Percentiles rank a stretch among this genome's conserved stretches.
phyloP scores from a whole-genome alignment of 352 stramenopile species.

The Globisporangium canariense region DNA sequence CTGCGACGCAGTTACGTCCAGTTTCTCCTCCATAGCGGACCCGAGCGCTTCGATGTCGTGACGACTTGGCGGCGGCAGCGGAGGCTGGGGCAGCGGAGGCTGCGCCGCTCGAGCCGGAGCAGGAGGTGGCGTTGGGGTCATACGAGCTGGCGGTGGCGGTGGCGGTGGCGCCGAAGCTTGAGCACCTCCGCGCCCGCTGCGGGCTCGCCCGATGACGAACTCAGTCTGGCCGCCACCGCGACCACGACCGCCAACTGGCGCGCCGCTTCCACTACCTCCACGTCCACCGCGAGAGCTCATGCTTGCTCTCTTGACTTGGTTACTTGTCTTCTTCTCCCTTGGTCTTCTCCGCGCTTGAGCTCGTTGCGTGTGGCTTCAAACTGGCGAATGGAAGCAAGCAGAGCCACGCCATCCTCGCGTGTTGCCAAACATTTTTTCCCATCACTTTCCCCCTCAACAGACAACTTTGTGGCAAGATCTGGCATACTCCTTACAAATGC shows the following conservation, averaged over 20 bases:
- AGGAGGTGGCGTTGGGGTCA: not conserved
- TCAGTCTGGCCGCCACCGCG: slow-evolving; percentile 1
- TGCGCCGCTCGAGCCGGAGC: not conserved
- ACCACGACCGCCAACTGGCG: slow-evolving; percentile 9
- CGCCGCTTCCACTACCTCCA: slow-evolving; percentile 21
- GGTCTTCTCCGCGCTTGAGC: slow-evolving; percentile 1
- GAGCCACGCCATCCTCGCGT: not conserved
- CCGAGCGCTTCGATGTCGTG: slow-evolving; percentile 13
- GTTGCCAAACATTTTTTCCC: not conserved
- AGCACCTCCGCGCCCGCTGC: slow-evolving; percentile 4
- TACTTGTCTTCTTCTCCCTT: not conserved
- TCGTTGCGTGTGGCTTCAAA: not conserved
- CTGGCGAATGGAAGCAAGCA: slow-evolving; percentile 4
- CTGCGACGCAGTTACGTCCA: slow-evolving; percentile 16
- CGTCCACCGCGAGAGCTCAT: slow-evolving; percentile 10
- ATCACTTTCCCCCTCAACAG: not conserved
- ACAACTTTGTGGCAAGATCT: not conserved
- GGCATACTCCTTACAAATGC: not conserved
- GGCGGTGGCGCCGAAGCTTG: not conserved
- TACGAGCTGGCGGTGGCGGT: not conserved
- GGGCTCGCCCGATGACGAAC: not conserved
- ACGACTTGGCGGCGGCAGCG: not conserved
- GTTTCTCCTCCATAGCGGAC: slow-evolving; percentile 41
- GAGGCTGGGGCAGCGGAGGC: not conserved
- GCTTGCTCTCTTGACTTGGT: not conserved